A percentile compares a stretch with the other conserved stretches of the same genome.
phyloP scores from a whole-genome alignment of 2,329 filamentous ascomycete species.

The Colletotrichum paranaense region DNA sequence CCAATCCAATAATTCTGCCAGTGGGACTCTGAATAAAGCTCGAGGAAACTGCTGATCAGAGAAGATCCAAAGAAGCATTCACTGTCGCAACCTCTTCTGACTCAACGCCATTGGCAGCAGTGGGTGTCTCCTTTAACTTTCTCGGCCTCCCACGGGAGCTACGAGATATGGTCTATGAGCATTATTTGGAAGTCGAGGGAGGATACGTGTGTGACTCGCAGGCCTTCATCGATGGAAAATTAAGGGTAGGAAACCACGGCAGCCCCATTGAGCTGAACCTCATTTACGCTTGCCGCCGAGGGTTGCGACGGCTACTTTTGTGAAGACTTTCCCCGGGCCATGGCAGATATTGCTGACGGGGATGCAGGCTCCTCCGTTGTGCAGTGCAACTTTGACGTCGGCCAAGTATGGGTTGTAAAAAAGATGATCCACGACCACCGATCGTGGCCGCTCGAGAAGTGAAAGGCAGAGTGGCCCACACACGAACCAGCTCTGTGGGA shows the following conservation, averaged over 20 bases:
- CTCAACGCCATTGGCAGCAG: background rate
- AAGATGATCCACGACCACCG: background rate
- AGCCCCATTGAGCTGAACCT: background rate
- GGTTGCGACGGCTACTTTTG: background rate
- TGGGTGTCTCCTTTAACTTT: background rate
- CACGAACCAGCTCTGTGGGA: background rate
- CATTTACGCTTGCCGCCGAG: background rate
- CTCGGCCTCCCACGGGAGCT: background rate
- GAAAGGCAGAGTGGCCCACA: background rate
- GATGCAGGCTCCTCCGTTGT: background rate
- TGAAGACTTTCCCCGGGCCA: background rate
- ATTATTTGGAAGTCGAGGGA: background rate
- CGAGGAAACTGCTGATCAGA: no score
- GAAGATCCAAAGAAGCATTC: no score
- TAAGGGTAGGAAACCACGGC: background rate
- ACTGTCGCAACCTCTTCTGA: no score
- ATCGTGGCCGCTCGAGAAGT: background rate
- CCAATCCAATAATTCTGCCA: no score
- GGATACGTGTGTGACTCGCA: background rate
- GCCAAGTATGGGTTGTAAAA: background rate
- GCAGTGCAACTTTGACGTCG: slow-evolving; percentile 17
- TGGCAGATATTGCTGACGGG: background rate
- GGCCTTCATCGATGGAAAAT: background rate
- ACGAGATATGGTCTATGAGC: background rate
- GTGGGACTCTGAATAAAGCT: no score